Base-by-base conservation (phyloP, 179 eudicot species). In the Spinacia oleracea region DNA sequence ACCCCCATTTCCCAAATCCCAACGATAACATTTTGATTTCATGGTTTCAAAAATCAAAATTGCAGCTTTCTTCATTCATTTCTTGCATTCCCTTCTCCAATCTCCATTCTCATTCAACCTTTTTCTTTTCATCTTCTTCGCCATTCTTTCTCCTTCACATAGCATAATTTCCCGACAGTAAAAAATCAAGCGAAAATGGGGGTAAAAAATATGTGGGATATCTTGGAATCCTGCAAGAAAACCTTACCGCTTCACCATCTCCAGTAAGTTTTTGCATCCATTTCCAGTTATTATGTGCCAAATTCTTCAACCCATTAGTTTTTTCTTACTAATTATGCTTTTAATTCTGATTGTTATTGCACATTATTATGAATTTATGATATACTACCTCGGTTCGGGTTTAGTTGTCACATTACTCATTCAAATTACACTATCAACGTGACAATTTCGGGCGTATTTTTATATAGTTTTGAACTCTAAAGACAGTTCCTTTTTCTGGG, bases 191-290 rank as follows among this genome's bases (percentile, higher is more conserved):
- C 66, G 21, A 25, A 77, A 59, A 95, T 96, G 99, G 99, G 99
- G 14, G 99, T 96, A 31, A 96, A 89, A 78, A 88, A 93, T 70
- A 84, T 96, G 32, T 96, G 99, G 99, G 99, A 96, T 18, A 84
- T 96, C 40, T 74, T 96, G 63, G 99, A 96, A 46, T 87, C 97
- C 18, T 96, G 99, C 94, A 96, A 96, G 89, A 91, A 92, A 84
- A 93, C 92, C 56, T 85, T 96, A 40, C 99, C 99, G 40, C 98
- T 96, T 83, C 89, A 91, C 76, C 91, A 93, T 85, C 99, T 96
- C 68, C 95, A 88, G 98, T 91, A 63, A 91, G 88, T 88, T 86
- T 65, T 77, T n/a, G 9, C 20, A 35, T 25, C 34, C 2, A 51
- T 16, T 77, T 1, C 16, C 18, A 4, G 1, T 21, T 58, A 35